phyloP scores from a whole-genome alignment of 2,329 filamentous ascomycete genomes.

The Xylariaceae sp. region DNA sequence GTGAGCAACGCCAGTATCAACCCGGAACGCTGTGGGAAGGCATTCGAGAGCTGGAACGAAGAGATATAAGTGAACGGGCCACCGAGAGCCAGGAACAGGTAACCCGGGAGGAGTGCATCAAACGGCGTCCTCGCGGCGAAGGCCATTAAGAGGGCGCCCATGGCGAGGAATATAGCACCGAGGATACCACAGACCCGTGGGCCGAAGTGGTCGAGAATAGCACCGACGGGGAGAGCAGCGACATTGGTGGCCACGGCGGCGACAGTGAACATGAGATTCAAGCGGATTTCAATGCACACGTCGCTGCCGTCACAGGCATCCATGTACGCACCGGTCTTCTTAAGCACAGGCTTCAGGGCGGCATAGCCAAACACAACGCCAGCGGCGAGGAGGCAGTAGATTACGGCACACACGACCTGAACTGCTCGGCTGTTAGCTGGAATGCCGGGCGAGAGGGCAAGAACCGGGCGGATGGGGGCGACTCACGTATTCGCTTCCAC shows the following conservation, averaged over 20 bases:
- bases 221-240: constrained; percentile 77
- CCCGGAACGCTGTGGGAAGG: constrained; percentile 72
- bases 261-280: constrained; percentile 91
- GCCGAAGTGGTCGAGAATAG: constrained; percentile 77
- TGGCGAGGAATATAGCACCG: constrained; percentile 62
- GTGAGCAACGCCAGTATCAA: constrained; percentile 77
- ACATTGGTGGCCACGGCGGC: constrained; percentile 87
- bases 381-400: constrained; percentile 73
- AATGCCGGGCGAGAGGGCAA: background rate
- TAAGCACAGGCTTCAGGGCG: constrained; percentile 75
- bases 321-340: constrained; percentile 66
- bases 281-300: constrained; percentile 53
- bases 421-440: constrained; percentile 40
- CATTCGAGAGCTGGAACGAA: constrained; percentile 79
- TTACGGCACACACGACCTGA: constrained; percentile 64
- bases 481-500: constrained; percentile 52
- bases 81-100: constrained; percentile 71
- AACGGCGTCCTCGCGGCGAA: constrained; percentile 61
- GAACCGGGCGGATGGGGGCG: background rate
- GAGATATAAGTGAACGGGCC: constrained; percentile 80
- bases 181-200: constrained; percentile 71
- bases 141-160: constrained; percentile 70
- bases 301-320: constrained; percentile 51
- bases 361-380: constrained; percentile 83
- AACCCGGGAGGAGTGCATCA: constrained; percentile 71